Base-by-base conservation (phyloP, 2,329 filamentous ascomycete species). In the Tolypocladium nubicola region DNA sequence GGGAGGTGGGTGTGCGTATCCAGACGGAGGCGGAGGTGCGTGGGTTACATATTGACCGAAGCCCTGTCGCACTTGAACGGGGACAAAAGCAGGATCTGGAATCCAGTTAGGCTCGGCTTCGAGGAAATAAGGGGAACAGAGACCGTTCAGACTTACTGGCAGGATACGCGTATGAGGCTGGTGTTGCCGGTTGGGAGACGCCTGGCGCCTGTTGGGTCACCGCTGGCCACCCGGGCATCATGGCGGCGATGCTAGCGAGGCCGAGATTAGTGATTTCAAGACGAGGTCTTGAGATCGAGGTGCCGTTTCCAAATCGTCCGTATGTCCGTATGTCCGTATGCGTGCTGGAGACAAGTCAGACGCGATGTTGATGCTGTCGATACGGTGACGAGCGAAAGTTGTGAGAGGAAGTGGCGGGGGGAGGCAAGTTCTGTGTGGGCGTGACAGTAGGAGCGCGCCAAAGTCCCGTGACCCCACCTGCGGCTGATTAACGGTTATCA, bases 61-160 rank as follows among this genome's bases (percentile, higher is more conserved):
- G 63, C 75, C 79, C 71, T 83, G 82, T 64, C 83, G 82, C 66
- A 84, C 81, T 71, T 80, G 77, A 61, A 86, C 83, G 62, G 81
- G 74, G 59, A 80, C 84, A 65, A 80, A 86, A 59, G 83, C 82
- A 65, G 81, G 78, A 62, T 76, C 75, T 72, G 57, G n/a, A 8
- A 40, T n/a, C 14, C 39, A 39, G 60, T 73, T 61, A 73, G 68
- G 30, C 53, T 58, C 41, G 39, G 21, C 9, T 14, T 7, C 16
- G 52, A 5, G 26, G 11, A 26, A 4, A 16, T 7, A 39, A 21
- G 21, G 30, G 33, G 26, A 39, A 0, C 11, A 50, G 58, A 54
- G 38, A 54, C 35, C 55, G 53, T 47, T 21, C 4, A 33, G 58
- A 70, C 73, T 61, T 66, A 75, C 72, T 73, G 57, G 70, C 62